Evolutionary conservation across 108 stramenopile species (phyloP).

Genomic region (Stephanodiscus minutulus): DNA sequence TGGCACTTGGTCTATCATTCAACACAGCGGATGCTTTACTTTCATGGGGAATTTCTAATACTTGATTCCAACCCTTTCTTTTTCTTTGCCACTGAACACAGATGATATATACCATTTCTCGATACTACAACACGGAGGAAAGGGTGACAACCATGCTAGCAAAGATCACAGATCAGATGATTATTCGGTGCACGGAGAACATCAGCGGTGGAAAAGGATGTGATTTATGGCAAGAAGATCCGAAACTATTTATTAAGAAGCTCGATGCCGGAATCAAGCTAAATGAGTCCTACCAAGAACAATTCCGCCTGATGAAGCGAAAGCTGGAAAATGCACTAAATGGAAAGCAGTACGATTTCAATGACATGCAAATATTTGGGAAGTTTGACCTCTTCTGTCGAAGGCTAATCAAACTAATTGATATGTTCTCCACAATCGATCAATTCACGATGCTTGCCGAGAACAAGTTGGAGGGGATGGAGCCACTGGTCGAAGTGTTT

Average conservation of each 20-base stretch:
- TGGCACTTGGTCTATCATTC: background rate
- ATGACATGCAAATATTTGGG: constrained; percentile 88
- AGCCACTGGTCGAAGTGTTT: constrained; percentile 78
- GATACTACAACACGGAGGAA: constrained; percentile 78
- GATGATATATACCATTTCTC: constrained; percentile 92
- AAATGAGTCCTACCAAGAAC: constrained; percentile 88
- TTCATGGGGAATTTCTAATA: background rate
- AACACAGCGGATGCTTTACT: background rate
- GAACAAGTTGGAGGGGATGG: constrained; percentile 93
- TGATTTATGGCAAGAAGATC: constrained; percentile 81
- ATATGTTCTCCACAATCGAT: constrained; percentile 89
- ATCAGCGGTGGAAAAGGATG: constrained; percentile 53
- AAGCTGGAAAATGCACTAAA: constrained; percentile 76
- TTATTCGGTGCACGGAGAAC: constrained; percentile 76
- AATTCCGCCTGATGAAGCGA: constrained; percentile 82
- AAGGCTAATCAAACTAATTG: constrained; percentile 89
- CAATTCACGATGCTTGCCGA: constrained; percentile 77
- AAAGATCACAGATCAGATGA: constrained; percentile 92
- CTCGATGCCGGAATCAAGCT: constrained; percentile 84
- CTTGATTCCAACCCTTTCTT: background rate
- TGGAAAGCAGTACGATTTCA: constrained; percentile 90
- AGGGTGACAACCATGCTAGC: constrained; percentile 72
- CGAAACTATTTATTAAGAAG: constrained; percentile 64
- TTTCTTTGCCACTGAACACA: constrained; percentile 23
- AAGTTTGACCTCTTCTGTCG: constrained; percentile 91